Percentiles rank a stretch among this genome's conserved stretches.
phyloP scores from a whole-genome alignment of 805 yeast species.

The Candida nemodendra region DNA sequence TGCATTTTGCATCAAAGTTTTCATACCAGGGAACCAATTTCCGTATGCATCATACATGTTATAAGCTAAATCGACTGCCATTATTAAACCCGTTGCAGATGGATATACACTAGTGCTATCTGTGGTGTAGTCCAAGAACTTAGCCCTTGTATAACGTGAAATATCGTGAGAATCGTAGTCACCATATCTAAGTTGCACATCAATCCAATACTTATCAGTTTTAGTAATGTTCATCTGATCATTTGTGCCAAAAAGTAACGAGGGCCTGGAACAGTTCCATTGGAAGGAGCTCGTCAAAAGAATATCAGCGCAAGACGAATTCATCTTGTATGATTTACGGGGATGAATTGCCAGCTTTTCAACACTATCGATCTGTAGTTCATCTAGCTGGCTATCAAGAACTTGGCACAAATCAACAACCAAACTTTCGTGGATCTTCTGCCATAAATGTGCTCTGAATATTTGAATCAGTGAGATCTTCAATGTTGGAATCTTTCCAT shows the following conservation, averaged over 20 bases:
- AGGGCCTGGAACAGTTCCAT: conserved; percentile 85
- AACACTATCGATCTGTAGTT: conserved; percentile 78
- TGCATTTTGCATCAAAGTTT: conserved; percentile 85
- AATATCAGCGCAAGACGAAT: conserved; percentile 91
- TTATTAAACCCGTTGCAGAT: conserved; percentile 86
- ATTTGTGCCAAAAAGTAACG: conserved; percentile 67
- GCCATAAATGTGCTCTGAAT: conserved; percentile 98
- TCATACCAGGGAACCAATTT: conserved; percentile 95
- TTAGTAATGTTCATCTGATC: conserved; percentile 60
- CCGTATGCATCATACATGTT: conserved; percentile 97
- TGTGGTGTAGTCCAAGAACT: conserved; percentile 87
- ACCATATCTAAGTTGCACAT: conserved; percentile 92
- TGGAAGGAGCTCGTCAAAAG: conserved; percentile 68
- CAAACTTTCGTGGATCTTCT: conserved; percentile 93
- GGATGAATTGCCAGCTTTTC: conserved; percentile 95
- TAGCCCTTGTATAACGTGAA: conserved; percentile 88
- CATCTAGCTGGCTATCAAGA: conserved; percentile 81
- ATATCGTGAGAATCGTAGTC: conserved; percentile 98
- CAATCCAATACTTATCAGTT: conserved; percentile 84
- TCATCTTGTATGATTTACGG: conserved; percentile 95
- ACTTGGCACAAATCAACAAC: conserved; percentile 93
- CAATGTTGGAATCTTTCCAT: conserved; percentile 96
- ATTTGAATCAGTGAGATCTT: conserved; percentile 94
- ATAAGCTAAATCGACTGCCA: conserved; percentile 91
- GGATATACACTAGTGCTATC: conserved; percentile 87